Evolutionary conservation across 163 green algal species (phyloP).

Genomic region (Scenedesmus sp.): DNA sequence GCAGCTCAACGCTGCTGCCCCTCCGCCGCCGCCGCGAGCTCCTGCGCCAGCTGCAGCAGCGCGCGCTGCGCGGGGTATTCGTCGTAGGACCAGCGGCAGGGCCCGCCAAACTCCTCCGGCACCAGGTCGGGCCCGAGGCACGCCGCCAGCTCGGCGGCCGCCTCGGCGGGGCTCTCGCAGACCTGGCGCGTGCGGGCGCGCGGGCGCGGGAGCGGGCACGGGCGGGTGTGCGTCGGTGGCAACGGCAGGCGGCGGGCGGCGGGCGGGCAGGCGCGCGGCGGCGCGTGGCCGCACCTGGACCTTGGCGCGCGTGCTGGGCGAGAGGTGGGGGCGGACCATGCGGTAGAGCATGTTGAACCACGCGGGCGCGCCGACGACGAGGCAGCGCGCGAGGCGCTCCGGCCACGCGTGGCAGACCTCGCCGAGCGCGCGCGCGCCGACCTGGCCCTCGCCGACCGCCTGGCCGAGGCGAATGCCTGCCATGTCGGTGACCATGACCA

Average conservation of each 20-base stretch:
- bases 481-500: slow-evolving; percentile 36
- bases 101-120: slow-evolving; percentile 38
- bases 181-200: not conserved
- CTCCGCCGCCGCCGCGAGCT: not conserved
- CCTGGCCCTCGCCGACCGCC: slow-evolving; percentile 39
- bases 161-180: not conserved
- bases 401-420: slow-evolving; percentile 27
- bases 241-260: not conserved
- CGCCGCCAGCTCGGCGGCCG: slow-evolving; percentile 27
- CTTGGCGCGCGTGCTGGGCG: slow-evolving; percentile 34
- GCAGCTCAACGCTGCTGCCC: too few species aligned
- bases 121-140: slow-evolving; percentile 32
- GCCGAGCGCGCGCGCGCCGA: slow-evolving; percentile 28
- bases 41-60: slow-evolving; percentile 15
- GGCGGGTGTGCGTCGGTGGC: not conserved
- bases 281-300: slow-evolving; percentile 13
- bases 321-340: slow-evolving; percentile 33
- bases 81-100: slow-evolving; percentile 13
- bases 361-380: slow-evolving; percentile 36
- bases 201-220: not conserved
- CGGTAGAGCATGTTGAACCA: slow-evolving; percentile 45
- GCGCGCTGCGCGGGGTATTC: slow-evolving; percentile 32
- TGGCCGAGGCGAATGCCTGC: slow-evolving; percentile 28
- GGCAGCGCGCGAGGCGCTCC: slow-evolving; percentile 27
- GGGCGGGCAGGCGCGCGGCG: not conserved